Percentiles rank a stretch among this genome's conserved stretches.
phyloP scores from a whole-genome alignment of 2,329 filamentous ascomycete species.

The Penicillium sp. region DNA sequence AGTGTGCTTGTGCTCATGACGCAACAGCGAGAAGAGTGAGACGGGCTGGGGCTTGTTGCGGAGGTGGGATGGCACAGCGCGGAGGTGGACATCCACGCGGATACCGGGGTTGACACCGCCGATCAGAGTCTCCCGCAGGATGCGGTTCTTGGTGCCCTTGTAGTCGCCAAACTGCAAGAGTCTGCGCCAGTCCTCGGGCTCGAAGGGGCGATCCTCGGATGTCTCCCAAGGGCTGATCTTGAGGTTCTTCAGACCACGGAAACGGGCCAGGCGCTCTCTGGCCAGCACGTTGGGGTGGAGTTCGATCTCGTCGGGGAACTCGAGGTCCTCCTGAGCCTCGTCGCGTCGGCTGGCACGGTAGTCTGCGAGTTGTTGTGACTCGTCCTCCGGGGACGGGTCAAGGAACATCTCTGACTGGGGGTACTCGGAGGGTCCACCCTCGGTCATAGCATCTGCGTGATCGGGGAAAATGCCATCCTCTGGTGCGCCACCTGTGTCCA shows the following conservation, averaged over 20 bases:
- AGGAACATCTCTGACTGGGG: constrained; percentile 91
- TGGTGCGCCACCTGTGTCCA: constrained; percentile 63
- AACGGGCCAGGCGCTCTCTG: constrained; percentile 79
- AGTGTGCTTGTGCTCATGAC: constrained; percentile 93
- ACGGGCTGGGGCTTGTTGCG: constrained; percentile 60
- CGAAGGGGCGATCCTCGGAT: constrained; percentile 79
- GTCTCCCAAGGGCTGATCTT: constrained; percentile 86
- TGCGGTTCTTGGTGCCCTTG: constrained; percentile 74
- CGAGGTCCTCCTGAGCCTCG: constrained; percentile 84
- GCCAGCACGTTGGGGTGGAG: constrained; percentile 84
- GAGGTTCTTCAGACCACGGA: constrained; percentile 88
- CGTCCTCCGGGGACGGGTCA: constrained; percentile 76
- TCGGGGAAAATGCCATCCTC: constrained; percentile 75
- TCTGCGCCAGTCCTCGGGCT: constrained; percentile 87
- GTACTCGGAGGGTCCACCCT: constrained; percentile 82
- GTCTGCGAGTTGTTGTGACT: constrained; percentile 76
- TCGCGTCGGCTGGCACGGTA: constrained; percentile 76
- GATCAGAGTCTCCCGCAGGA: constrained; percentile 78
- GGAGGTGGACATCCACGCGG: constrained; percentile 76
- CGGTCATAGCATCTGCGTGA: constrained; percentile 62
- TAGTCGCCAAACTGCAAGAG: constrained; percentile 89
- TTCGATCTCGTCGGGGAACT: constrained; percentile 98
- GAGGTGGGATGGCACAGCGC: constrained; percentile 57
- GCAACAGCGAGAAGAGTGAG: constrained; percentile 80
- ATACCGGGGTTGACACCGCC: constrained; percentile 84